These are phyloP conservation scores for Trametes punicea DNA, from an alignment of 768 basidiomycete genomes.

Conservation along the genomic window DNA sequence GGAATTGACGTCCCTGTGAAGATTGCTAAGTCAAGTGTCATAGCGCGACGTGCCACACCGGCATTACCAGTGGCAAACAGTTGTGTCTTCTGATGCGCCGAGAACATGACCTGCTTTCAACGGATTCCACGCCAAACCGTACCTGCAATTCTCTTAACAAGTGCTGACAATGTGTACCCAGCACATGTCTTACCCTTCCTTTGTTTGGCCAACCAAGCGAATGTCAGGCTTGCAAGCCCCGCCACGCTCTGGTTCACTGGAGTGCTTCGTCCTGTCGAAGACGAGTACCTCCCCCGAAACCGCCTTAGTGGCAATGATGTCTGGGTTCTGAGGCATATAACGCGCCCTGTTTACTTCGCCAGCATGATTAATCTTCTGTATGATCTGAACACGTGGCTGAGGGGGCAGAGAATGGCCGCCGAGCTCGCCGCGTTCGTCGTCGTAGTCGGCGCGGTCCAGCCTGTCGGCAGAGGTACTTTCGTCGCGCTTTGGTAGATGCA, in stretches of 20 bases:
- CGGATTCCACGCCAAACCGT: conserved; percentile 92
- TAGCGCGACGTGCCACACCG: background rate
- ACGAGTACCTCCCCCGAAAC: conserved; percentile 86
- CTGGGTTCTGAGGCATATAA: conserved; percentile 99
- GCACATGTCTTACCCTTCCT: conserved; percentile 73
- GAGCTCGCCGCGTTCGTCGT: conserved; percentile 91
- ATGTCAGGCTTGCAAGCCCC: conserved; percentile 90
- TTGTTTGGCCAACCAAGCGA: conserved; percentile 81
- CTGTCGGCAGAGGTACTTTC: conserved; percentile 67
- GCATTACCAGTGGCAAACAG: conserved; percentile 86
- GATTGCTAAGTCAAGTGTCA: background rate
- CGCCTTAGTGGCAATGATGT: conserved; percentile 94
- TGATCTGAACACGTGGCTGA: conserved; percentile 84
- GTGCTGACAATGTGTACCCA: background rate
- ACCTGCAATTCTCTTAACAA: conserved; percentile 45
- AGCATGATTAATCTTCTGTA: conserved; percentile 91
- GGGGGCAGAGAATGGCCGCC: conserved; percentile 87
- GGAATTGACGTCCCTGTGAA: conserved; percentile 81
- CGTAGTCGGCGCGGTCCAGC: conserved; percentile 77
- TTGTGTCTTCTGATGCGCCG: conserved; percentile 93
- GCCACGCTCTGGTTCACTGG: conserved; percentile 84
- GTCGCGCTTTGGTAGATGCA: conserved; percentile 86
- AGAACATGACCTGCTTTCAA: conserved; percentile 79
- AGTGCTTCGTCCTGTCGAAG: conserved; percentile 98
- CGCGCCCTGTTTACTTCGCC: conserved; percentile 97